phyloP scores from a whole-genome alignment of 2,329 filamentous ascomycete genomes.

The Aspergillus sp. region DNA sequence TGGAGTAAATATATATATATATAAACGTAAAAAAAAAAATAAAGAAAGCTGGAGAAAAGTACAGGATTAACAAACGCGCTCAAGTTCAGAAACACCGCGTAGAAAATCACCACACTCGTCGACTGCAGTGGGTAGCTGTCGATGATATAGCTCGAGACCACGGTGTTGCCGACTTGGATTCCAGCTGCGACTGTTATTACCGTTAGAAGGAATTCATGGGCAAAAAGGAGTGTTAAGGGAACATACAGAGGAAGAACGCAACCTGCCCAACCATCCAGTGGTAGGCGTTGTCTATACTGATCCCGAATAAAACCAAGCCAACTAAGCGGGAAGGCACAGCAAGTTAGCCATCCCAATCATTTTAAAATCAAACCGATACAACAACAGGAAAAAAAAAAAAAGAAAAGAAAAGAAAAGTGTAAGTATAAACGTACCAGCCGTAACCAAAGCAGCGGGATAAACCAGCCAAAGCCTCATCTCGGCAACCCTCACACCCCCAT shows the following conservation, averaged over 20 bases:
- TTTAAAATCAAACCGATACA: too few relatives aligned
- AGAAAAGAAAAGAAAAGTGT: background rate
- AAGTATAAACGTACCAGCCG: conserved; percentile 36
- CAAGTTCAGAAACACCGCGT: conserved; percentile 54
- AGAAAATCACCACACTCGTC: conserved; percentile 56
- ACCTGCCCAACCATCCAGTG: conserved; percentile 61
- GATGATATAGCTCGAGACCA: conserved; percentile 54
- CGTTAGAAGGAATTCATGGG: background rate
- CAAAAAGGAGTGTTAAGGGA: background rate
- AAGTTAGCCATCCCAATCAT: background rate
- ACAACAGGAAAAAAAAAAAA: background rate
- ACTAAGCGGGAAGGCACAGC: conserved; percentile 23
- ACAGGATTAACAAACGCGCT: conserved; percentile 49
- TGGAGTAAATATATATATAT: too few relatives aligned
- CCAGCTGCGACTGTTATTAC: conserved; percentile 49
- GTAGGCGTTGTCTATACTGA: conserved; percentile 53
- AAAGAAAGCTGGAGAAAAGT: conserved; percentile 9
- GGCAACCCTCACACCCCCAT: conserved; percentile 45
- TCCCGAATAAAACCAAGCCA: conserved; percentile 56
- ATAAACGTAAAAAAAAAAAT: too few relatives aligned
- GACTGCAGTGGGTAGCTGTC: conserved; percentile 58
- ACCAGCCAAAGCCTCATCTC: conserved; percentile 59
- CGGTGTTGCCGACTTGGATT: conserved; percentile 59
- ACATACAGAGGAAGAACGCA: conserved; percentile 55
- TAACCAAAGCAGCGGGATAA: conserved; percentile 54